Conservation (phyloP, 257 asterid genomes). For the Fraxinus pennsylvanica region DNA sequence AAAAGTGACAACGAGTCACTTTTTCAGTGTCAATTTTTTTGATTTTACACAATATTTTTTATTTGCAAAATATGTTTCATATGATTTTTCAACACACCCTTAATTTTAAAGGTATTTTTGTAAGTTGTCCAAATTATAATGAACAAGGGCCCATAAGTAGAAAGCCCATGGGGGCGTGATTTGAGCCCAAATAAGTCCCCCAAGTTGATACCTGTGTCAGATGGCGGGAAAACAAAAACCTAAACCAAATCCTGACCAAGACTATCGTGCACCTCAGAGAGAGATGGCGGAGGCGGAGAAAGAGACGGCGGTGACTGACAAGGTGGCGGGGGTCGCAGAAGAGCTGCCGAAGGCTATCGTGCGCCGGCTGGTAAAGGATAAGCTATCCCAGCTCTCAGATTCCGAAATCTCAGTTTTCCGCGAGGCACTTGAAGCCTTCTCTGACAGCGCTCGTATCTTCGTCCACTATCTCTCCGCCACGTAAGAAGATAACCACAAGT, state of each 20-base stretch:
- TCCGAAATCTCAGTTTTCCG: conserved; percentile 69
- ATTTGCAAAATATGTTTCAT: no score
- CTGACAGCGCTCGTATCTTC: conserved; percentile 81
- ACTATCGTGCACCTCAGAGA: conserved; percentile 18
- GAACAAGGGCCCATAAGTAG: neutral
- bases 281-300: conserved; percentile 41
- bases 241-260: neutral
- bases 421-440: conserved; percentile 79
- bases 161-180: neutral
- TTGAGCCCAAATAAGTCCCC: neutral
- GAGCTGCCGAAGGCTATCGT: conserved; percentile 88
- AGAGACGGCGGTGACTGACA: conserved; percentile 34
- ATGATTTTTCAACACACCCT: no score
- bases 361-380: conserved; percentile 89
- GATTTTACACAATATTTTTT: no score
- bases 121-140: no score
- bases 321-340: conserved; percentile 50
- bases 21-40: no score
- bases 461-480: conserved; percentile 85
- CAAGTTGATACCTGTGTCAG: neutral
- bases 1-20: no score
- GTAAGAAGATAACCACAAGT: conserved; percentile 37
- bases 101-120: no score
- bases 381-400: conserved; percentile 76
- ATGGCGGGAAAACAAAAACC: conserved; percentile 4